Base-by-base conservation (phyloP, 2,329 filamentous ascomycete species). In the Xylaria sp. region DNA sequence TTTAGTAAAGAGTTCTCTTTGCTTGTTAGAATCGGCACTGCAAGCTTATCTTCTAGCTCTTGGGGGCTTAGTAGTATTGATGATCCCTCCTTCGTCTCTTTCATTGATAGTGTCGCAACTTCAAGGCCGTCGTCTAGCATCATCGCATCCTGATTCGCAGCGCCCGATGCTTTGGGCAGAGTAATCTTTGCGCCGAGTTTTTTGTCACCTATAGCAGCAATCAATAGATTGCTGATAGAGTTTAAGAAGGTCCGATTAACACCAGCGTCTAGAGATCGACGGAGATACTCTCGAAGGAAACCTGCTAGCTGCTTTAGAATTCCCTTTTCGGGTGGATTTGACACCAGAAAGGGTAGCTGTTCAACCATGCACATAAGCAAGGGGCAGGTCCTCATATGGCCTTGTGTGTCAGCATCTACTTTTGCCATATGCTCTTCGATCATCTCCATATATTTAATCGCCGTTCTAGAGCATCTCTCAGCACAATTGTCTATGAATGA, bases 401-500 rank as follows among this genome's bases (percentile, higher is more conserved):
- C 72, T 48, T 77, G 71, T 51, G 74, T 74, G 13, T 66, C 58
- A 59, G 73, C 13, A 10, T 76, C 76, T 3, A 73, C 73, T 4
- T 76, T 79, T 36, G 77, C 73, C 20, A 78, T 72, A 2, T 82
- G 73, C 51, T 83, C 78, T 63, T 81, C 78, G 67, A 93, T 79
- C 75, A 89, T 83, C 69, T 96, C 92, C 33, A 96, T 88, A 75
- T 97, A 95, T 77, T 93, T 97, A 75, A 97, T 90, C 0, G 93
- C 92, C 28, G 91, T 90, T 2, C 83, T 89, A 17, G 90, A 90
- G 73, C 93, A 92, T 28, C 94, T 88, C 36, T 88, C 89, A 61
- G 93, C 84, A 78, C 93, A 97, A 70, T 97, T 94, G 76, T 97
- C 94, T 31, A 97, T 79, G 76, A 96, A 97, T 0, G 83, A 79